Percentiles rank a stretch among this genome's conserved stretches.
Evolutionary conservation across 768 basidiomycete species (phyloP).

Genomic region (Pleurotus cornucopiae): DNA sequence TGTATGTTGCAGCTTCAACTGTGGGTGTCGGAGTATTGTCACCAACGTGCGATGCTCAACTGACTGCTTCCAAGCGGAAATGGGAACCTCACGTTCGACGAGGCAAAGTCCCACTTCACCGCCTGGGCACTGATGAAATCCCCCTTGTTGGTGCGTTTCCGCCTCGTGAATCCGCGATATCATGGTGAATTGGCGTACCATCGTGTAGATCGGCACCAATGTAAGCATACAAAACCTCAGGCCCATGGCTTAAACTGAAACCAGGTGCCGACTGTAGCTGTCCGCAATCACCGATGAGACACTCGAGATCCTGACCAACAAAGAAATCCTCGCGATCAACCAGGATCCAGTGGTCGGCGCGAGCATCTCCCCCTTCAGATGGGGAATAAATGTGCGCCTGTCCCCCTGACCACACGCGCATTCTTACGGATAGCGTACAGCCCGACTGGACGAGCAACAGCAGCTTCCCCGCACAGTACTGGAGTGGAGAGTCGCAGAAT

Average conservation of each 20-base stretch:
- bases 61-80: slow-evolving; percentile 43
- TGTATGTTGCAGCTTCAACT: no score
- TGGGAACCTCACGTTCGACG: slow-evolving; percentile 55
- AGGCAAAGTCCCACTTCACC: slow-evolving; percentile 67
- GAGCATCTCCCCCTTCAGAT: slow-evolving; percentile 62
- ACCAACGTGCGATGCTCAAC: no score
- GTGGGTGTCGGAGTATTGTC: no score
- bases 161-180: background rate
- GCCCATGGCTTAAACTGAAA: background rate
- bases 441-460: slow-evolving; percentile 34
- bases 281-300: slow-evolving; percentile 46
- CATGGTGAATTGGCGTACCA: no score
- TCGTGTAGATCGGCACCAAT: slow-evolving; percentile 45
- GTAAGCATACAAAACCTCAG: slow-evolving; percentile 25
- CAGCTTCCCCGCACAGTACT: slow-evolving; percentile 58
- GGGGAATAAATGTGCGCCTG: slow-evolving; percentile 52
- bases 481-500: slow-evolving; percentile 57
- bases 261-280: slow-evolving; percentile 29
- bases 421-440: slow-evolving; percentile 14
- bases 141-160: slow-evolving; percentile 42
- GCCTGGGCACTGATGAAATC: slow-evolving; percentile 69
- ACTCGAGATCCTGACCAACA: slow-evolving; percentile 56
- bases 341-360: slow-evolving; percentile 62
- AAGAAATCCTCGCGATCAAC: slow-evolving; percentile 63
- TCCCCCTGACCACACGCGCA: background rate